These are phyloP conservation scores for Jasminum sambac DNA, from an alignment of 257 asterid genomes.

Conservation along the genomic window DNA sequence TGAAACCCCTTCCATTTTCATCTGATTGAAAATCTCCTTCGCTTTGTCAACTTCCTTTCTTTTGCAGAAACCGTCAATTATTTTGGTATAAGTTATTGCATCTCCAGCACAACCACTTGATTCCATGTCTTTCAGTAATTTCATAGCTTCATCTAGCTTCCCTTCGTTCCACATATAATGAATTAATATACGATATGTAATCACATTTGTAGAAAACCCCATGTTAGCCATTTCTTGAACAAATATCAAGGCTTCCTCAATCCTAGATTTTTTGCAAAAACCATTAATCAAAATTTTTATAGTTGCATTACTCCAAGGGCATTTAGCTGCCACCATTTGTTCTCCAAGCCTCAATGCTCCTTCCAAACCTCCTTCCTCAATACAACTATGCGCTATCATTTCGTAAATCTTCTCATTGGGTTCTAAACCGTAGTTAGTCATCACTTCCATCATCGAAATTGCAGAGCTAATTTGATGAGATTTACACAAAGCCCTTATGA, in stretches of 20 bases:
- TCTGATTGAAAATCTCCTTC: slow-evolving; percentile 82
- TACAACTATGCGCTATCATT: slow-evolving; percentile 83
- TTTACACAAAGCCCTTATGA: slow-evolving; percentile 85
- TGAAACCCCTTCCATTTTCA: slow-evolving; percentile 83
- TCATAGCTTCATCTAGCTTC: slow-evolving; percentile 63
- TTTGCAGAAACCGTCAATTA: slow-evolving; percentile 89
- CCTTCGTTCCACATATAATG: slow-evolving; percentile 78
- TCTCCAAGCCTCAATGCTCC: slow-evolving; percentile 83
- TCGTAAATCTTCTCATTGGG: slow-evolving; percentile 91
- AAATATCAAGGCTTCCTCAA: slow-evolving; percentile 72
- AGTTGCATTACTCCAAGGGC: slow-evolving; percentile 58
- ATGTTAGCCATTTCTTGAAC: slow-evolving; percentile 61
- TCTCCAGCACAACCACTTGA: slow-evolving; percentile 72
- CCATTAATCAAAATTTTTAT: slow-evolving; percentile 76
- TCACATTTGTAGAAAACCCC: slow-evolving; percentile 74
- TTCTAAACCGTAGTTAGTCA: slow-evolving; percentile 57
- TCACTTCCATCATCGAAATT: slow-evolving; percentile 89
- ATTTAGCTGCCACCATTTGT: slow-evolving; percentile 68
- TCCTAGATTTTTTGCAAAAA: slow-evolving; percentile 69
- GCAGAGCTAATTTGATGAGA: slow-evolving; percentile 94
- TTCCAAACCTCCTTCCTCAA: slow-evolving; percentile 69
- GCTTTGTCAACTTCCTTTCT: slow-evolving; percentile 68
- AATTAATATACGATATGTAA: slow-evolving; percentile 66
- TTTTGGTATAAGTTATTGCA: slow-evolving; percentile 67
- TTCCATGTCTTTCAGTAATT: slow-evolving; percentile 85